Conservation (phyloP, 345 rosid genomes). For the Linum lewisii region DNA sequence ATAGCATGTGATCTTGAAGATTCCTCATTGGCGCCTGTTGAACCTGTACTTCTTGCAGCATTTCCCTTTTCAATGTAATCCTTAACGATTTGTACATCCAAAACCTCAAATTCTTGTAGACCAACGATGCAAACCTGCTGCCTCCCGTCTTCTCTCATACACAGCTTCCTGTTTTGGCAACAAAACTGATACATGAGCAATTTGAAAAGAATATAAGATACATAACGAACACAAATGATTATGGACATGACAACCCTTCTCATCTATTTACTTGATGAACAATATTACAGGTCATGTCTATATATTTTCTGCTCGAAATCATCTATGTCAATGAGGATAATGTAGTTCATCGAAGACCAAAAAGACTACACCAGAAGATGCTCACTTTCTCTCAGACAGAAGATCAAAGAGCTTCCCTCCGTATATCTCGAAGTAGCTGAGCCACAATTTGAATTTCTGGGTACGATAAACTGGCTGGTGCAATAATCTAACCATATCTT, state of each 20-base stretch:
- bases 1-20: slow-evolving; percentile 99
- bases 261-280: neutral
- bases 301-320: neutral
- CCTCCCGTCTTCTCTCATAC: slow-evolving; percentile 98
- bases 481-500: slow-evolving; percentile 80
- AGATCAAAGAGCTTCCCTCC: slow-evolving; percentile 97
- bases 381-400: slow-evolving; percentile 82
- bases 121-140: slow-evolving; percentile 99
- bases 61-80: slow-evolving; percentile 89
- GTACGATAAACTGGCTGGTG: slow-evolving; percentile 73
- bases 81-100: slow-evolving; percentile 88
- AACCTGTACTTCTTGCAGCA: slow-evolving; percentile 91
- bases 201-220: neutral
- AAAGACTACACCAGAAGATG: slow-evolving; percentile 13
- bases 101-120: slow-evolving; percentile 93
- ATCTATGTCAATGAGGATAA: neutral
- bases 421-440: slow-evolving; percentile 92
- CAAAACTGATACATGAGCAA: neutral
- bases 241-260: neutral
- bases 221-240: neutral
- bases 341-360: neutral
- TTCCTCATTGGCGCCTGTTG: slow-evolving; percentile 98
- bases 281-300: neutral
- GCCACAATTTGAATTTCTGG: slow-evolving; percentile 90
- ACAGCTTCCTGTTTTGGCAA: slow-evolving; percentile 63